Evolutionary conservation across 177 flowering plant genomes (phyloP), one percentile per base, ranked within the genome.

Genomic region (Vitis hybrid): DNA sequence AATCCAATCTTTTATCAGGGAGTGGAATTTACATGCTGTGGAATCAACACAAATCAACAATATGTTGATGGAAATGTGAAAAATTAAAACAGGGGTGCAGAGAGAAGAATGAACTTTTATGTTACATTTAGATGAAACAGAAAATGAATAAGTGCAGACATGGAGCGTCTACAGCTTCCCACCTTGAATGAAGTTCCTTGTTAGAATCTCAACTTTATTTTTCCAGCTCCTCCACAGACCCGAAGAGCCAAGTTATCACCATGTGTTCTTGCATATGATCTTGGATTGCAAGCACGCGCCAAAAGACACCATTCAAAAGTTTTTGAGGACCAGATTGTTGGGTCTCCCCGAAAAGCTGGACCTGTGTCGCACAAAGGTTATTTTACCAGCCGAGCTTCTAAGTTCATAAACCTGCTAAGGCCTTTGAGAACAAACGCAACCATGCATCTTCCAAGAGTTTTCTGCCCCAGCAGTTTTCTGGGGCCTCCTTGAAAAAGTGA

Each of bases 371-470:
- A 38, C 47, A 38, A 38, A 38, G 47, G 47, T 38, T 38, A 38
- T 4, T 38, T 38, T 38, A 38, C 47, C 47, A 0, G 47, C 47
- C 4, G 10, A 38, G 47, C 47, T 38, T 8, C 55, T 47, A 18
- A 47, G 12, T 11, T 64, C 67, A 47, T 2, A 4, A 28, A 54
- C 12, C 9, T 47, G 52, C 20, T 9, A 64, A 54, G 47, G 47
- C 9, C 53, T 4, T 20, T 47, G 9, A 51, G 50, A 64, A 49
- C 24, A 10, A 58, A 55, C 18, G 51, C 13, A 14, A 62, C 28
- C 17, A 64, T 64, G 67, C 55, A 64, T 8, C 28, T 12, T 49
- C 19, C 52, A 53, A 64, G 57, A 19, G 59, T 55, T 55, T 67
- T 59, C 69, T 12, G 12, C 31, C 31, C 31, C 31, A 28, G 38